Percentiles rank a stretch among this genome's conserved stretches.
These are phyloP conservation scores for Mycena latifolia DNA, from an alignment of 768 basidiomycete species.

Conservation along the genomic window DNA sequence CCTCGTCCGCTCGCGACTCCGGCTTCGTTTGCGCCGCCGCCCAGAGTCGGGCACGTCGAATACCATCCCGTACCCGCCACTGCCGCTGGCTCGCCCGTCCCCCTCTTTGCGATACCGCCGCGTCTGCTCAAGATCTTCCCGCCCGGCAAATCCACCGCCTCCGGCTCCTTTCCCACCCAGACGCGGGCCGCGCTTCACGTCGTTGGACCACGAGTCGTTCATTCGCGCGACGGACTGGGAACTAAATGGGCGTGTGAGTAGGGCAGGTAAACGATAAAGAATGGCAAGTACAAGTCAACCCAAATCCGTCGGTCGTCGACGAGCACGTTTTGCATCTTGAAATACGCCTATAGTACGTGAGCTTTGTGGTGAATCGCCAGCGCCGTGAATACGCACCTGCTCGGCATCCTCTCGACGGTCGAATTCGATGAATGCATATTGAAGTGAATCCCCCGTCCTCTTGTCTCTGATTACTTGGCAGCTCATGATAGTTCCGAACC, in stretches of 20 bases:
- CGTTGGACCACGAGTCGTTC: conserved; percentile 87
- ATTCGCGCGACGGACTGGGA: conserved; percentile 95
- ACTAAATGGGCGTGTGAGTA: conserved; percentile 51
- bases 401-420: conserved; percentile 94
- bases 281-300: conserved; percentile 94
- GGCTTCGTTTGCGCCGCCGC: conserved; percentile 63
- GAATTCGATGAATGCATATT: conserved; percentile 99
- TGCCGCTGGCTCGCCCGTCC: conserved; percentile 25
- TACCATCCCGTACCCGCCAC: conserved; percentile 79
- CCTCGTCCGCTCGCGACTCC: conserved; percentile 59
- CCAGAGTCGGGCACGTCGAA: conserved; percentile 76
- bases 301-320: conserved; percentile 98
- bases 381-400: conserved; percentile 68
- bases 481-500: conserved; percentile 96
- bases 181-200: conserved; percentile 66
- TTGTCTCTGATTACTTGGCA: conserved; percentile 98
- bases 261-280: conserved; percentile 16
- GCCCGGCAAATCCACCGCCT: conserved; percentile 71
- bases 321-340: conserved; percentile 99
- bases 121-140: conserved; percentile 81
- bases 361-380: neutral
- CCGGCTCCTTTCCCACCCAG: conserved; percentile 46
- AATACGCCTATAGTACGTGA: conserved; percentile 78
- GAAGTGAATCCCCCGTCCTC: conserved; percentile 94
- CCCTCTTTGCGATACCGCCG: conserved; percentile 71